Base-by-base conservation (phyloP, 2,329 filamentous ascomycete genomes). In the Didymosphaeria variabile region DNA sequence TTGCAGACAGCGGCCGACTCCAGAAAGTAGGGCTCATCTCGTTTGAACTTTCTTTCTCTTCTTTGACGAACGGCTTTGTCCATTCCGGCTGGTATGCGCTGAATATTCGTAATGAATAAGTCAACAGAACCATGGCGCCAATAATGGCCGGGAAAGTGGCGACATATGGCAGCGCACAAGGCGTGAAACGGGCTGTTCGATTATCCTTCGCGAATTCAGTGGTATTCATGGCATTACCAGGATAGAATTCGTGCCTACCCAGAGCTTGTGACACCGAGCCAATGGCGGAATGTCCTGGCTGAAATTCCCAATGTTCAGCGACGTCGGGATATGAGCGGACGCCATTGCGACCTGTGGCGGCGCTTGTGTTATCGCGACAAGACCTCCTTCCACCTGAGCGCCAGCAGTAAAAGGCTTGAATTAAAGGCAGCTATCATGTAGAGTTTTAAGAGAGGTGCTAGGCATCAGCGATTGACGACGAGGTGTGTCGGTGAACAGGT, bases 11-110 rank as follows among this genome's bases (percentile, higher is more conserved):
- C 17, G 80, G 63, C 62, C 72, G 72, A 66, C 61, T 44, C 69
- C 65, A 44, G 64, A 72, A 60, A 59, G 71, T 26, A 71, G 64
- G 32, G 67, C 69, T 61, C 73, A 80, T 52, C 67, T 74, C 56
- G 71, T 75, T 52, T 75, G 64, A 49, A 23, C 59, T 67, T 40
- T 71, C 66, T 55, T 74, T 72, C 12, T 63, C 57, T 62, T 78
- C 75, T 47, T 63, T 60, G 12, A 88, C 74, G 61, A 88, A 88
- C 4, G 84, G 78, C 51, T 69, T 77, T 21, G 79, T 80, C 86
- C 86, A 88, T 75, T 67, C 73, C 36, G 86, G 82, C 45, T 79
- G 75, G 68, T 74, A 76, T 5, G 63, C 57, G n/a, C 69, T 61
- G 3, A 78, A 61, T 3, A 79, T 54, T 31, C 71, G 63, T 3